A percentile compares a stretch with the other conserved stretches of the same genome.
phyloP scores from a whole-genome alignment of 192 early-diverging fungal genomes.

The Backusella tarrabulga region DNA sequence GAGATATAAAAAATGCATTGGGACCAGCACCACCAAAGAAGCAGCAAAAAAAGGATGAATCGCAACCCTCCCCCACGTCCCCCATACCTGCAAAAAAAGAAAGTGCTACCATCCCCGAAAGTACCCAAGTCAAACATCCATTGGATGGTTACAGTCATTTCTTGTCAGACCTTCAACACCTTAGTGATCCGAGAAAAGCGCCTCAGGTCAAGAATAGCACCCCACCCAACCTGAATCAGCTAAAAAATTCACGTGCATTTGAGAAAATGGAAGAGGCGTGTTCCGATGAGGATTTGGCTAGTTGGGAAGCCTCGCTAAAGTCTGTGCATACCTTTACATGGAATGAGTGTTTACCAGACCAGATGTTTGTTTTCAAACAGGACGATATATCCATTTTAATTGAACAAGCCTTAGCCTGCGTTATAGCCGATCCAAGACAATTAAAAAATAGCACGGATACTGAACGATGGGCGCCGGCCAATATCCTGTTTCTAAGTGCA shows the following conservation, averaged over 20 bases:
- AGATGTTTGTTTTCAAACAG: conserved; percentile 92
- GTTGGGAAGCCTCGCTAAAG: conserved; percentile 7
- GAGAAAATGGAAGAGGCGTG: not conserved
- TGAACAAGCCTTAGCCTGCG: conserved; percentile 57
- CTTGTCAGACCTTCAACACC: conserved; percentile 5
- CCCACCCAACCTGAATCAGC: not conserved
- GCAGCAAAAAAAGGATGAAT: not conserved
- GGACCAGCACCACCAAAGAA: conserved; percentile 8
- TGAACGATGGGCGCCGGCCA: conserved; percentile 72
- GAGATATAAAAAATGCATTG: conserved; percentile 8
- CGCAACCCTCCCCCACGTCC: not conserved
- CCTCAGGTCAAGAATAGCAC: conserved; percentile 36
- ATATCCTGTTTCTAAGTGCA: conserved; percentile 83
- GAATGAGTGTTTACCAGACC: conserved; percentile 77
- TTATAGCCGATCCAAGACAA: conserved; percentile 59
- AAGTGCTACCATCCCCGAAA: not conserved
- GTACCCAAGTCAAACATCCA: conserved; percentile 3
- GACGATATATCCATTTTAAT: conserved; percentile 70
- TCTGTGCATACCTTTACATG: conserved; percentile 63
- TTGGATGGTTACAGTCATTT: conserved; percentile 21
- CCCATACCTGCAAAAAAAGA: conserved; percentile 6
- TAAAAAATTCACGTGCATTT: not conserved
- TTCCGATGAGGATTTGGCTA: not conserved
- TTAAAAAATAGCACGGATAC: conserved; percentile 52
- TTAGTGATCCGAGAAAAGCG: conserved; percentile 33